phyloP scores from a whole-genome alignment of 805 yeast species.

The Saccharomycopsis amapae region DNA sequence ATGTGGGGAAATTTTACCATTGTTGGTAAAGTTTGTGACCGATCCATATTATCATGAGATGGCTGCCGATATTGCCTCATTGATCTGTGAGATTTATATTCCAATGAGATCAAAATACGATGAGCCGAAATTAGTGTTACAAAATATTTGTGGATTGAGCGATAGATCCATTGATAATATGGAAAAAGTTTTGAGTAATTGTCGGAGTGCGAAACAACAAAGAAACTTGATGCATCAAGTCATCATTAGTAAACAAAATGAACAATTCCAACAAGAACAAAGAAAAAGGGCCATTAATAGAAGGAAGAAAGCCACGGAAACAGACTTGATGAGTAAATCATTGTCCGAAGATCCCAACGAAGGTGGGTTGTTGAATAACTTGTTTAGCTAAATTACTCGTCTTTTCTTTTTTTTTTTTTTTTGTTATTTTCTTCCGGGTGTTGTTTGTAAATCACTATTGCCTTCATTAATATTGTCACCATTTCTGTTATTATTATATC shows the following conservation, averaged over 20 bases:
- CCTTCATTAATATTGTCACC: background rate
- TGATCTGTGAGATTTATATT: constrained; percentile 73
- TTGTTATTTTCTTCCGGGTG: background rate
- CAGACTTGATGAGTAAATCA: constrained; percentile 16
- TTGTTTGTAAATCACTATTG: no score
- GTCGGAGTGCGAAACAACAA: constrained; percentile 16
- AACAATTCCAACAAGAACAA: constrained; percentile 18
- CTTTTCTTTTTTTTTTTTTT: no score
- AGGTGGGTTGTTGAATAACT: constrained; percentile 16
- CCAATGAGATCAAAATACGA: constrained; percentile 57
- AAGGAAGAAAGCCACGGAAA: constrained; percentile 12
- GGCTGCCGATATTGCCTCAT: constrained; percentile 86
- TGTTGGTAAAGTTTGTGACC: constrained; percentile 52
- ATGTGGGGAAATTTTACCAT: constrained; percentile 37
- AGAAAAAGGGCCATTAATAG: constrained; percentile 16
- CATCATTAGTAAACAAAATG: constrained; percentile 17
- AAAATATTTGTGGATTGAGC: constrained; percentile 6
- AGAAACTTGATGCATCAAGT: constrained; percentile 16
- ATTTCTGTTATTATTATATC: background rate
- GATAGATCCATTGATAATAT: constrained; percentile 16
- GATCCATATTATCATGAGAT: constrained; percentile 80
- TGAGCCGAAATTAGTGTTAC: constrained; percentile 11
- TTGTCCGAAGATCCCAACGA: constrained; percentile 13
- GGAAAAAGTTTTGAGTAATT: constrained; percentile 16
- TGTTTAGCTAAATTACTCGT: constrained; percentile 6